Evolutionary conservation across 2,329 filamentous ascomycete genomes (phyloP).

Genomic region (Aspergillaceae sp.): DNA sequence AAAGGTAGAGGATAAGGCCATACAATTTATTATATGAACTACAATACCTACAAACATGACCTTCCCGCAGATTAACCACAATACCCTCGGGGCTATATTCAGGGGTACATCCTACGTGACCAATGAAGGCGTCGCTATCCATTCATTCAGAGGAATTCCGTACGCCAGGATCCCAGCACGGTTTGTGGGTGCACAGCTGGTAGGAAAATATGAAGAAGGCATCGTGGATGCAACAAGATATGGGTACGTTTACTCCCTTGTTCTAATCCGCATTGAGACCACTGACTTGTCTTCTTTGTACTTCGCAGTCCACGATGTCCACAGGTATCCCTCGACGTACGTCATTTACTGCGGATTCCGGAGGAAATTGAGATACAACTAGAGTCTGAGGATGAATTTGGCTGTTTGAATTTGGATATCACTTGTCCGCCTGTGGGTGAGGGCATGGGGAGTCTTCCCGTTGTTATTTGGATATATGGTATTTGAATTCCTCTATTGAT

Average conservation of each 20-base stretch:
- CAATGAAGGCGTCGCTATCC: constrained; percentile 7
- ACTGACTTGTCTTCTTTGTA: too few species aligned
- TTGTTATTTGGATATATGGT: constrained; percentile 42
- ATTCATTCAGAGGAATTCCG: constrained; percentile 25
- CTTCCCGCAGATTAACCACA: constrained; percentile 14
- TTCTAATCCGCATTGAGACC: neutral
- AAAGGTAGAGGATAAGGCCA: too few species aligned
- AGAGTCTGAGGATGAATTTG: constrained; percentile 36
- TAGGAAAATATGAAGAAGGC: constrained; percentile 16
- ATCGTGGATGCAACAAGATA: constrained; percentile 28
- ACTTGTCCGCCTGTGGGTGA: constrained; percentile 15
- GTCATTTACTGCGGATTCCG: constrained; percentile 38
- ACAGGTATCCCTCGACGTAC: constrained; percentile 34
- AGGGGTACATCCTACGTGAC: constrained; percentile 12
- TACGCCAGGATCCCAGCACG: constrained; percentile 22
- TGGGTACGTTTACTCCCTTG: constrained; percentile 13
- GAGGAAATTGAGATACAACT: constrained; percentile 20
- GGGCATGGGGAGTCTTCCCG: constrained; percentile 20
- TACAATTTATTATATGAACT: too few species aligned
- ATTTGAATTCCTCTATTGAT: neutral
- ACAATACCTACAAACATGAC: constrained; percentile 10
- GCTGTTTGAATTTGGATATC: constrained; percentile 39
- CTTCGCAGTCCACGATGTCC: constrained; percentile 34
- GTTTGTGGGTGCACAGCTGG: constrained; percentile 21
- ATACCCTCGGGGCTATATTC: constrained; percentile 19